Conservation (phyloP, 257 asterid species). For the Fraxinus excelsior region DNA sequence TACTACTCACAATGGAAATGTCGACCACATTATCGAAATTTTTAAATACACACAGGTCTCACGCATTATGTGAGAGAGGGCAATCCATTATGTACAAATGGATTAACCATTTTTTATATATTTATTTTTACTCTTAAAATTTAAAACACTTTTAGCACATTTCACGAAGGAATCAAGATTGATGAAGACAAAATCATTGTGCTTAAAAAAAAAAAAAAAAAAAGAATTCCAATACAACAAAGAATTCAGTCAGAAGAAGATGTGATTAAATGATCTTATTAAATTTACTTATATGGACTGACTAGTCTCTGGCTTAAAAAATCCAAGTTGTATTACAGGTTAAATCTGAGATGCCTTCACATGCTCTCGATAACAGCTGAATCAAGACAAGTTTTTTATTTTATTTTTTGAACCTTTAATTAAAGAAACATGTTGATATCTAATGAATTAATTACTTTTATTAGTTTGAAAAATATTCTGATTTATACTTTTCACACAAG, state of each 20-base stretch:
- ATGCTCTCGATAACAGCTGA: neutral
- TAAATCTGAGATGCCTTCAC: neutral
- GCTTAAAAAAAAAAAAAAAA: neutral
- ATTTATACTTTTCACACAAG: too few species aligned
- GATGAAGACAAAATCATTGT: neutral
- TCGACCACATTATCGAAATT: too few species aligned
- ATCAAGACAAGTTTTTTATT: neutral
- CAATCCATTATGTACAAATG: too few species aligned
- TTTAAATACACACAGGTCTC: too few species aligned
- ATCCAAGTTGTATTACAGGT: neutral
- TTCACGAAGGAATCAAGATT: neutral
- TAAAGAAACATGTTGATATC: too few species aligned
- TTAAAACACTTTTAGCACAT: neutral
- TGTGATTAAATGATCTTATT: neutral
- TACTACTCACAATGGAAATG: too few species aligned
- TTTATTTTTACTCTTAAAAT: neutral
- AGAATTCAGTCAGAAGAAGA: neutral
- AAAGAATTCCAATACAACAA: neutral
- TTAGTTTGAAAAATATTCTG: too few species aligned
- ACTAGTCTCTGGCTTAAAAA: neutral
- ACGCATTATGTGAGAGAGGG: too few species aligned
- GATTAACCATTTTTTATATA: too few species aligned
- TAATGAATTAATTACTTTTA: too few species aligned
- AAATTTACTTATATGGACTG: too few species aligned
- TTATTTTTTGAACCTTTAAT: neutral